phyloP scores from a whole-genome alignment of 768 basidiomycete species.

The Neoboletus magnificus region DNA sequence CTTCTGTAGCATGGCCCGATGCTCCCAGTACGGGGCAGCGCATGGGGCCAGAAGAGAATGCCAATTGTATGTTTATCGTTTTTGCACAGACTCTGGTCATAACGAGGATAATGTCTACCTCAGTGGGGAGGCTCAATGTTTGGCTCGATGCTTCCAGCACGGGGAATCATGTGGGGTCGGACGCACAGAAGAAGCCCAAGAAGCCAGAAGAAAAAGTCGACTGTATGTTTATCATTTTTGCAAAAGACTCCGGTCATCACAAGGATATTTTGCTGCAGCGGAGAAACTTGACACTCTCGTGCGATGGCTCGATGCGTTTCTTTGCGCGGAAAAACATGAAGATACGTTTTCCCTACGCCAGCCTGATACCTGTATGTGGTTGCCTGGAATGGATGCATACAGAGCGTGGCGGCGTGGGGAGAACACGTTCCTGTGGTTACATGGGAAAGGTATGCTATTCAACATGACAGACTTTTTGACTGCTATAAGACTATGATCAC shows the following conservation, averaged over 20 bases:
- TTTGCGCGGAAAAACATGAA: background rate
- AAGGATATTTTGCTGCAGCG: background rate
- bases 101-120: background rate
- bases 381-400: background rate
- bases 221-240: background rate
- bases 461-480: background rate
- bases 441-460: background rate
- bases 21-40: too few relatives aligned
- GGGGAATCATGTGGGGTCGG: background rate
- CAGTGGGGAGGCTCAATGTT: background rate
- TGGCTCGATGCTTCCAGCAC: background rate
- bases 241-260: background rate
- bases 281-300: background rate
- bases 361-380: background rate
- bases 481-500: background rate
- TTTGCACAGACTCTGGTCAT: background rate
- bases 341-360: background rate
- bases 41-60: background rate
- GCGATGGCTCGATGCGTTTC: background rate
- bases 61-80: background rate
- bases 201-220: background rate
- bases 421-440: background rate
- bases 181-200: background rate
- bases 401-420: background rate
- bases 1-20: too few relatives aligned